Percentiles rank a stretch among this genome's conserved stretches.
These are phyloP conservation scores for Cladosporium velox DNA, from an alignment of 2,329 filamentous ascomycete genomes.

Conservation along the genomic window DNA sequence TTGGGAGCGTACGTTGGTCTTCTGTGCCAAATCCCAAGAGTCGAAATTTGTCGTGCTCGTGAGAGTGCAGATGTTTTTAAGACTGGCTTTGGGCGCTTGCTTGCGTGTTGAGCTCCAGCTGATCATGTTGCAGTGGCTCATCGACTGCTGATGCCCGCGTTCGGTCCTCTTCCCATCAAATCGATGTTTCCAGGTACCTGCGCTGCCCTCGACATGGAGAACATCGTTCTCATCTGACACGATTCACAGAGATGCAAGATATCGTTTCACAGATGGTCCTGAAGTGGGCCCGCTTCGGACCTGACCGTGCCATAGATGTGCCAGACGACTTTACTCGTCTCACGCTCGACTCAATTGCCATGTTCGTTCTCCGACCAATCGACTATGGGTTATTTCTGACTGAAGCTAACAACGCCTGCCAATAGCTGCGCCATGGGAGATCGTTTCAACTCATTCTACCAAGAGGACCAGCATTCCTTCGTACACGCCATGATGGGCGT, in stretches of 20 bases:
- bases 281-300: constrained; percentile 67
- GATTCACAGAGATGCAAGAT: constrained; percentile 56
- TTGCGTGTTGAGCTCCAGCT: background rate
- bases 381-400: background rate
- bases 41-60: background rate
- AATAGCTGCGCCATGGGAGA: constrained; percentile 62
- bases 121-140: constrained; percentile 20
- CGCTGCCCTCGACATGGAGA: constrained; percentile 31
- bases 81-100: background rate
- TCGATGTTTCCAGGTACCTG: constrained; percentile 57
- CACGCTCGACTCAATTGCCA: constrained; percentile 68
- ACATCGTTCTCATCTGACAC: background rate
- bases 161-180: constrained; percentile 67
- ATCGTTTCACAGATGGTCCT: constrained; percentile 57
- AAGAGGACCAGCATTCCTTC: constrained; percentile 67
- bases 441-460: constrained; percentile 75
- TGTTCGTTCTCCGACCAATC: constrained; percentile 36
- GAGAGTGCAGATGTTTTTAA: background rate
- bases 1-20: background rate
- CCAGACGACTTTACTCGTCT: constrained; percentile 71
- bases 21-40: background rate
- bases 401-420: constrained; percentile 45
- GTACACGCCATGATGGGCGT: constrained; percentile 63
- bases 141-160: constrained; percentile 67
- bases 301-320: constrained; percentile 57